A percentile compares a stretch with the other conserved stretches of the same genome.
phyloP scores from a whole-genome alignment of 495 filamentous ascomycete genomes.

The Letharia lupina region DNA sequence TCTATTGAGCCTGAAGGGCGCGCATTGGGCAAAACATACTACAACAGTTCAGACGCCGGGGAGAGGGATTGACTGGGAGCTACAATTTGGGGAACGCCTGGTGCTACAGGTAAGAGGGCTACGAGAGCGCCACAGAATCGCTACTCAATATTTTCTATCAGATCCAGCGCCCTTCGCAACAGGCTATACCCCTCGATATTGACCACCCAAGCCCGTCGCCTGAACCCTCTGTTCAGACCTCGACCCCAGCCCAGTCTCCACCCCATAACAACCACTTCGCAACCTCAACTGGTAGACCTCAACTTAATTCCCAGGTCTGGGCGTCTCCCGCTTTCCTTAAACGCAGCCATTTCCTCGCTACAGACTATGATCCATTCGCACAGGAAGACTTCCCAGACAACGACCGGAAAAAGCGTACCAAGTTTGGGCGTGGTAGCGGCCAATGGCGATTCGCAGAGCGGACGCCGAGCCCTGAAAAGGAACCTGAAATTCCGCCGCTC shows the following conservation, averaged over 20 bases:
- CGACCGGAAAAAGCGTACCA: conserved; percentile 61
- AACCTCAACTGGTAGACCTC: conserved; percentile 4
- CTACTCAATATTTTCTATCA: conserved; percentile 14
- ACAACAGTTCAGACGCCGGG: conserved; percentile 49
- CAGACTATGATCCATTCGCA: conserved; percentile 57
- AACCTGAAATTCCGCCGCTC: conserved; percentile 31
- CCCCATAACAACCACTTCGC: conserved; percentile 9
- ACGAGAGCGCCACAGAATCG: background rate
- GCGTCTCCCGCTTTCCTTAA: conserved; percentile 72
- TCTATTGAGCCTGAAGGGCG: conserved; percentile 57
- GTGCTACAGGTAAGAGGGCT: conserved; percentile 46
- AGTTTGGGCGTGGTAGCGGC: conserved; percentile 58
- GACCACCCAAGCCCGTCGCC: conserved; percentile 34
- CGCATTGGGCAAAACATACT: conserved; percentile 47
- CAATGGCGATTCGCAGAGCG: conserved; percentile 65
- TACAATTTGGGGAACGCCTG: conserved; percentile 51
- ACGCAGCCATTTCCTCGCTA: conserved; percentile 49
- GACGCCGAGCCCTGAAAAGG: conserved; percentile 55
- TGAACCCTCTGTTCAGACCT: conserved; percentile 13
- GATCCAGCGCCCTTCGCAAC: conserved; percentile 32
- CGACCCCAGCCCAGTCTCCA: conserved; percentile 16
- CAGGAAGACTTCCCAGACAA: conserved; percentile 56
- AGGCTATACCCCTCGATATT: conserved; percentile 37
- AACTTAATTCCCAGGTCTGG: conserved; percentile 38
- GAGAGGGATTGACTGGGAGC: conserved; percentile 64